Conservation (phyloP, 345 rosid genomes). For the Arabis hirsuta region DNA sequence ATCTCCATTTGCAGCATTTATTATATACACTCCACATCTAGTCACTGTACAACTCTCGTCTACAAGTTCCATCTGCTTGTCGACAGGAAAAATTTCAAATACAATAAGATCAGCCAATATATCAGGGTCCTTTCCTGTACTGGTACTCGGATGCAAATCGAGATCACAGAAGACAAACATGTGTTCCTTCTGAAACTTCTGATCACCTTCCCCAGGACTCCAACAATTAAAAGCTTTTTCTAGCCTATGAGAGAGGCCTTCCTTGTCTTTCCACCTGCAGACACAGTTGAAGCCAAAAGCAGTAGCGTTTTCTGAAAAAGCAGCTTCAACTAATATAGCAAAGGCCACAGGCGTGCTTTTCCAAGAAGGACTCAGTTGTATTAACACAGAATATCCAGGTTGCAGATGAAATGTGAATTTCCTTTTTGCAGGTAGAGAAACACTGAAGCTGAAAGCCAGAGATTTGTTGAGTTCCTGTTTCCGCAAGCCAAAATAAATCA, state of each 20-base stretch:
- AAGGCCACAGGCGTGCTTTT: not conserved
- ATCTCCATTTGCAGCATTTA: constrained; percentile 3
- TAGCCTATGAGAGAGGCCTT: not conserved
- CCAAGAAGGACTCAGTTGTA: constrained; percentile 2
- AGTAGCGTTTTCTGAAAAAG: not conserved
- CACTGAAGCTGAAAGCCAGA: constrained; percentile 20
- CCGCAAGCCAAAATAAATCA: not conserved
- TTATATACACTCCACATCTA: constrained; percentile 11
- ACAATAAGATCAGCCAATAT: constrained; percentile 17
- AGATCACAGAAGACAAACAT: constrained; percentile 21
- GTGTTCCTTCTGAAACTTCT: not conserved
- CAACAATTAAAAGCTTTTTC: constrained; percentile 11
- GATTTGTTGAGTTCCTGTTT: not conserved
- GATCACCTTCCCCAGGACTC: not conserved
- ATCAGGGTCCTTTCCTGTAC: not conserved
- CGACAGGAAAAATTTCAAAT: not conserved
- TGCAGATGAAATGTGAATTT: not conserved
- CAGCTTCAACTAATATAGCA: not conserved
- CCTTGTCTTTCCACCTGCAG: constrained; percentile 18
- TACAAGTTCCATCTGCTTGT: not conserved
- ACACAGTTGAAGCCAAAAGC: constrained; percentile 3
- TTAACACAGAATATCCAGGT: constrained; percentile 21
- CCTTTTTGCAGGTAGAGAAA: not conserved
- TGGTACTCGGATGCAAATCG: not conserved
- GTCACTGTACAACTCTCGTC: constrained; percentile 10